Conservation (phyloP, 345 rosid species). For the Balakata baccata region DNA sequence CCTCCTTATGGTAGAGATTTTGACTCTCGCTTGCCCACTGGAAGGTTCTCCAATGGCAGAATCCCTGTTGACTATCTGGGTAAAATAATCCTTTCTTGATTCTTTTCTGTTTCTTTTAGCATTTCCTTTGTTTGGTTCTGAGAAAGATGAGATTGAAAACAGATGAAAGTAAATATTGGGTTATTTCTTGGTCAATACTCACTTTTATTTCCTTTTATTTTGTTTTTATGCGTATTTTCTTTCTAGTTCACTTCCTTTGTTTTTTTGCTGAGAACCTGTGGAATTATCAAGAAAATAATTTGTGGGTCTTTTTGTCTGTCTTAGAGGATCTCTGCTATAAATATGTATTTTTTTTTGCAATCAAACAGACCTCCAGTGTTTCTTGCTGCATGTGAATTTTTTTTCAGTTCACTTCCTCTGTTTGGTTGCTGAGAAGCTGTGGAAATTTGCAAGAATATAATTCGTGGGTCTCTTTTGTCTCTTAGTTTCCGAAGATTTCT, state of each 20-base stretch:
- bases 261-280: not conserved
- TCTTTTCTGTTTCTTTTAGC: not conserved
- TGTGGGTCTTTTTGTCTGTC: too few relatives aligned
- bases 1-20: constrained; percentile 95
- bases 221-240: not conserved
- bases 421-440: not conserved
- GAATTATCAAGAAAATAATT: too few relatives aligned
- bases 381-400: too few relatives aligned
- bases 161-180: not conserved
- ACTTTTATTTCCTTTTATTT: not conserved
- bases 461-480: not conserved
- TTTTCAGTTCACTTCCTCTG: not conserved
- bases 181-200: not conserved
- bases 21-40: constrained; percentile 74
- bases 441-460: not conserved
- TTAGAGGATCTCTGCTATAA: too few relatives aligned
- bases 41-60: constrained; percentile 88
- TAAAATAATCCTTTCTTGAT: constrained; percentile 14
- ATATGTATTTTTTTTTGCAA: too few relatives aligned
- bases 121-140: not conserved
- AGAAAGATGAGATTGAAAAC: not conserved
- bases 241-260: not conserved
- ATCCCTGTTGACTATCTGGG: constrained; percentile 93
- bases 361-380: too few relatives aligned
- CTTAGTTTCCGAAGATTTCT: too few relatives aligned